Percentiles rank a stretch among this genome's conserved stretches.
Evolutionary conservation across 1,284 basidiomycete species (phyloP).

Genomic region (Ustilago esculenta): DNA sequence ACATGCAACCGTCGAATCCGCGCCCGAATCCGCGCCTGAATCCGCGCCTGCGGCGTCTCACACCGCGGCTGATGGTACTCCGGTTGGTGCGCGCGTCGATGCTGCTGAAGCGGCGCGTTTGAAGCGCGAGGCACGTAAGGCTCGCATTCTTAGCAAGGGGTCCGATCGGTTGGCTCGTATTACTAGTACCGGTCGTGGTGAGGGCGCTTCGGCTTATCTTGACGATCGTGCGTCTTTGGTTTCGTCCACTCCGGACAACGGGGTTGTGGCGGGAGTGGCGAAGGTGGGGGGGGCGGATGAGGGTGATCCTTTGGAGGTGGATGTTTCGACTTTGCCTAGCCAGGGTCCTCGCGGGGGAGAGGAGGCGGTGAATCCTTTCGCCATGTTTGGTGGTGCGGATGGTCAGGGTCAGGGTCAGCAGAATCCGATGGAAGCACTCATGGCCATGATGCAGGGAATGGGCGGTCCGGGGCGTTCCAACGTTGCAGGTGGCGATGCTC

Average conservation of each 20-base stretch:
- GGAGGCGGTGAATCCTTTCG: conserved; percentile 30
- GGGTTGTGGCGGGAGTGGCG: background rate
- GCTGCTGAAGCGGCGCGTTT: conserved; percentile 48
- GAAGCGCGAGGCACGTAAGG: conserved; percentile 64
- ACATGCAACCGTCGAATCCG: background rate
- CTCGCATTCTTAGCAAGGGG: conserved; percentile 61
- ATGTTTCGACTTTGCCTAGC: conserved; percentile 33
- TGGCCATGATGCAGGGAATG: conserved; percentile 52
- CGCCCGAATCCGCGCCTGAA: background rate
- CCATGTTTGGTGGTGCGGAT: conserved; percentile 23
- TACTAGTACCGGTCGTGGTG: conserved; percentile 63
- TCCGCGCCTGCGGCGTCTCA: background rate
- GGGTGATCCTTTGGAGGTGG: conserved; percentile 57
- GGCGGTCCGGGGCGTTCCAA: conserved; percentile 20
- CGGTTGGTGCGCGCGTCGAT: background rate
- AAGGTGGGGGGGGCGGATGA: conserved; percentile 16
- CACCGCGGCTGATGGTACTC: background rate
- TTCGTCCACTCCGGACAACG: conserved; percentile 1
- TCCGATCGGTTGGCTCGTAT: conserved; percentile 64
- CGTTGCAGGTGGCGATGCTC: conserved; percentile 4
- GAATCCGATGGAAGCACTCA: conserved; percentile 45
- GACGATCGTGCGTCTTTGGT: conserved; percentile 37
- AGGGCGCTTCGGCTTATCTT: conserved; percentile 54
- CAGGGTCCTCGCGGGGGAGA: conserved; percentile 13
- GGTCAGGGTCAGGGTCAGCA: conserved; percentile 8